A percentile compares a stretch with the other conserved stretches of the same genome.
These are phyloP conservation scores for Persicaria tinctoria DNA, from an alignment of 148 eudicot genomes.

Conservation along the genomic window DNA sequence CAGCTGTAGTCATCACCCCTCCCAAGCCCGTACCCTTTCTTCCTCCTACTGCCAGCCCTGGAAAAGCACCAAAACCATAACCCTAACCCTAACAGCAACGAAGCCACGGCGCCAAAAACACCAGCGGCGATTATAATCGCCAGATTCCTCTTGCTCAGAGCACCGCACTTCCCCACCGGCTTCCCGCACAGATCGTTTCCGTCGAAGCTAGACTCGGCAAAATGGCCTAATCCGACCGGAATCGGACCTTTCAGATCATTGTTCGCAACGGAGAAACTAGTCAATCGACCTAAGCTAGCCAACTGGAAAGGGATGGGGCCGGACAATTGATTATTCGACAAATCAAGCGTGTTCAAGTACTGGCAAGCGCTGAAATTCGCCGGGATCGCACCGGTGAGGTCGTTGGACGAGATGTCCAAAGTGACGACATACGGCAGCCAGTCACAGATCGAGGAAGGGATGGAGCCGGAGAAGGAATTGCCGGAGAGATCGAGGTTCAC, in stretches of 20 bases:
- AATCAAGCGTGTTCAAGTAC: constrained; percentile 10
- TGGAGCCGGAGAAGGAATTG: constrained; percentile 50
- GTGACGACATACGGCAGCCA: constrained; percentile 68
- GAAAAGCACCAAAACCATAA: constrained; percentile 45
- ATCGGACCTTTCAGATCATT: background rate
- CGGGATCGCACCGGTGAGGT: constrained; percentile 44
- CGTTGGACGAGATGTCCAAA: constrained; percentile 58
- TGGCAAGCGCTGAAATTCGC: constrained; percentile 5
- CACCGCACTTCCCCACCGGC: constrained; percentile 9
- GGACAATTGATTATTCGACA: background rate
- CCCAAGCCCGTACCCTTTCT: background rate
- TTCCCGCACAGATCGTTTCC: constrained; percentile 10
- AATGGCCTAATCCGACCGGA: constrained; percentile 1
- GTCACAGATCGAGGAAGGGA: constrained; percentile 47
- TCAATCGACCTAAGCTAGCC: constrained; percentile 3
- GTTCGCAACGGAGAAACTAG: constrained; percentile 4
- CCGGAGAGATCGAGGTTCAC: constrained; percentile 61
- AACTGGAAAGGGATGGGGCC: constrained; percentile 5
- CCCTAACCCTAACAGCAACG: constrained; percentile 48
- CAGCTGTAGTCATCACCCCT: constrained; percentile 6
- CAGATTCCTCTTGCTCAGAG: constrained; percentile 9
- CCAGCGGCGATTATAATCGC: constrained; percentile 14
- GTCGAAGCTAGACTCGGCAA: constrained; percentile 5
- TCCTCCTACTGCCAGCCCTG: background rate
- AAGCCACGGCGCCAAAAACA: constrained; percentile 13